Base-by-base conservation (phyloP, 2,329 filamentous ascomycete genomes). In the Diaporthe sp. region DNA sequence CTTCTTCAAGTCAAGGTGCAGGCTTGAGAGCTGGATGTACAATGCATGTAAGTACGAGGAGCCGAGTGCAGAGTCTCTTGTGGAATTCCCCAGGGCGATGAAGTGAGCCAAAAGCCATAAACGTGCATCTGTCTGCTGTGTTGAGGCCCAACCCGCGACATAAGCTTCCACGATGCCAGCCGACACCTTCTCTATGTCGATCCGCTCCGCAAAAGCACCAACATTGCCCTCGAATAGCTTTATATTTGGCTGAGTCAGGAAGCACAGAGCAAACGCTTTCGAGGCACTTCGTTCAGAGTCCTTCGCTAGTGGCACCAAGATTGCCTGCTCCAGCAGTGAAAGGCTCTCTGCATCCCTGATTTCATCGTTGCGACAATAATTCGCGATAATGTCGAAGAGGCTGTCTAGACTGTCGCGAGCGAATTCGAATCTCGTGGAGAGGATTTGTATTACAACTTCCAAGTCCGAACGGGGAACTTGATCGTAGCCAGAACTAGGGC, bases 81-180 rank as follows among this genome's bases (percentile, higher is more conserved):
- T 84, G 13, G 82, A 83, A 73, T 85, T 85, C 71, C 88, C 87
- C 17, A 93, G 82, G 71, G 90, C 88, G 76, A 94, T 89, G 77
- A 93, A 93, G 79, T 94, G 91, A 19, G 93, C 89, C 39, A 95
- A 84, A 39, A 94, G 87, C 87, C 92, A 93, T 53, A 95, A 82
- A 51, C 91, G 88, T 13, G 84, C 83, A 55, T 87, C 84, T 51
- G 84, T 84, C 0, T 84, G 81, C 17, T 80, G 78, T 2, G 79
- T 76, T 0, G 75, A 65, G 15, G 80, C 75, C 8, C 81, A 75
- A 2, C 80, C 76, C 2, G 80, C 79, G 2, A 80, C 78, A 62
- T 86, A 85, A 2, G 81, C 80, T 17, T 82, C 78, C 22, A 85
- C 79, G 13, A 91, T 86, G 31, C 84, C 84, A 17, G 81, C 79